Evolutionary conservation across 805 yeast genomes (phyloP).

Genomic region (Saccharomyces mikatae): DNA sequence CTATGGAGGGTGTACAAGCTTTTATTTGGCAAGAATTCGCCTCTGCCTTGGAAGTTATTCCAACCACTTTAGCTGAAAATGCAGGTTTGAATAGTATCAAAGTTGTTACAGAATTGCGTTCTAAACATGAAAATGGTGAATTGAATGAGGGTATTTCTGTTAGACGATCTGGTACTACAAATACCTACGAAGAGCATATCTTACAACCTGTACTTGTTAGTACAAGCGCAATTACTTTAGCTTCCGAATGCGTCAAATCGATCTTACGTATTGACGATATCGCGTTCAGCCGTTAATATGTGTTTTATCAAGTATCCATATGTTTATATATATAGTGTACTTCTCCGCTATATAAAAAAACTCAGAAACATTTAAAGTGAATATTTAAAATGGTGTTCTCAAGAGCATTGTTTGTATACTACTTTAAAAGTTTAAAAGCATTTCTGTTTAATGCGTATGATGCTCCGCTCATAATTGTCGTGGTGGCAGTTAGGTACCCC

Average conservation of each 20-base stretch:
- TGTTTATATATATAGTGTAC: background rate
- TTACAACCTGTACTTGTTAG: constrained; percentile 93
- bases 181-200: constrained; percentile 88
- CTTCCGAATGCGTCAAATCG: constrained; percentile 93
- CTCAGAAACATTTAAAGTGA: background rate
- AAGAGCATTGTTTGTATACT: background rate
- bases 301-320: constrained; percentile 27
- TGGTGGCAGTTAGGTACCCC: constrained; percentile 53
- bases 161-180: constrained; percentile 85
- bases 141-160: constrained; percentile 92
- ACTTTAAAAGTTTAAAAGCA: constrained; percentile 51
- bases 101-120: constrained; percentile 85
- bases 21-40: constrained; percentile 90
- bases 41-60: constrained; percentile 83
- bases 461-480: constrained; percentile 72
- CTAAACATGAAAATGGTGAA: constrained; percentile 86
- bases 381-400: background rate
- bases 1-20: constrained; percentile 78
- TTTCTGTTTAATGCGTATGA: constrained; percentile 64
- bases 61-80: constrained; percentile 89
- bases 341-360: background rate
- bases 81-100: constrained; percentile 89
- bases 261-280: constrained; percentile 96
- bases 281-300: constrained; percentile 68
- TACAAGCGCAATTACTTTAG: constrained; percentile 88